A percentile compares a stretch with the other conserved stretches of the same genome.
phyloP scores from a whole-genome alignment of 2,329 filamentous ascomycete species.

The Nemania bipapillata region DNA sequence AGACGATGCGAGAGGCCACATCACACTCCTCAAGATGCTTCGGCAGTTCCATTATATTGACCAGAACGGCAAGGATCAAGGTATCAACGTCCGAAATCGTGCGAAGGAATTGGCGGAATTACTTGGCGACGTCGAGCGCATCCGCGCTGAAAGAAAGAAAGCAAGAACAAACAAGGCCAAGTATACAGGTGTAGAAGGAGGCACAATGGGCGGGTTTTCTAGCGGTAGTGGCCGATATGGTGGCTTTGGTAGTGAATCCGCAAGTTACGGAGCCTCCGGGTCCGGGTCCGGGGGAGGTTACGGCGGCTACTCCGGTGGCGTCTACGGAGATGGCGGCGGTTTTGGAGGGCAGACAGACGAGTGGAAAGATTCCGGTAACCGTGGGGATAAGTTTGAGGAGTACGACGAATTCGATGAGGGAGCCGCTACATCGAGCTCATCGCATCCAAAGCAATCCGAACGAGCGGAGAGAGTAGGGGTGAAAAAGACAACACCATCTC shows the following conservation, averaged over 20 bases:
- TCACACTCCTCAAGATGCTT: conserved; percentile 96
- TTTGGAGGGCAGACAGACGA: conserved; percentile 83
- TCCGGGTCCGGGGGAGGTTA: conserved; percentile 58
- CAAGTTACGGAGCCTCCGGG: conserved; percentile 74
- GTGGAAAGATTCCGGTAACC: conserved; percentile 72
- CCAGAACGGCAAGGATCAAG: conserved; percentile 96
- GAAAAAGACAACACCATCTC: conserved; percentile 64
- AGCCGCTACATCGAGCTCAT: conserved; percentile 62
- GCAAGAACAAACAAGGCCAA: conserved; percentile 90
- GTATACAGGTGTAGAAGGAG: conserved; percentile 93
- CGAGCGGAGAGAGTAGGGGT: conserved; percentile 55
- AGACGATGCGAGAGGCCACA: conserved; percentile 93
- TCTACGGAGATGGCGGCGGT: conserved; percentile 95
- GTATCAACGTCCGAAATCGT: conserved; percentile 95
- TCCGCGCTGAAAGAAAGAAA: conserved; percentile 86
- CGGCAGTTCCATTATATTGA: conserved; percentile 98
- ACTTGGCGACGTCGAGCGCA: conserved; percentile 89
- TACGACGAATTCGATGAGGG: conserved; percentile 96
- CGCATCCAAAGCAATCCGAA: conserved; percentile 63
- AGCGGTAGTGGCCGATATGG: conserved; percentile 73
- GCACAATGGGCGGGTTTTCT: conserved; percentile 69
- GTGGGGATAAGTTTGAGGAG: conserved; percentile 87
- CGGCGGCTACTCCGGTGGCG: conserved; percentile 73
- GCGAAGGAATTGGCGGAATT: conserved; percentile 95
- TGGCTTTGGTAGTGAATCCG: conserved; percentile 90